Evolutionary conservation across 768 basidiomycete genomes (phyloP).

Genomic region (Trametes elegans): DNA sequence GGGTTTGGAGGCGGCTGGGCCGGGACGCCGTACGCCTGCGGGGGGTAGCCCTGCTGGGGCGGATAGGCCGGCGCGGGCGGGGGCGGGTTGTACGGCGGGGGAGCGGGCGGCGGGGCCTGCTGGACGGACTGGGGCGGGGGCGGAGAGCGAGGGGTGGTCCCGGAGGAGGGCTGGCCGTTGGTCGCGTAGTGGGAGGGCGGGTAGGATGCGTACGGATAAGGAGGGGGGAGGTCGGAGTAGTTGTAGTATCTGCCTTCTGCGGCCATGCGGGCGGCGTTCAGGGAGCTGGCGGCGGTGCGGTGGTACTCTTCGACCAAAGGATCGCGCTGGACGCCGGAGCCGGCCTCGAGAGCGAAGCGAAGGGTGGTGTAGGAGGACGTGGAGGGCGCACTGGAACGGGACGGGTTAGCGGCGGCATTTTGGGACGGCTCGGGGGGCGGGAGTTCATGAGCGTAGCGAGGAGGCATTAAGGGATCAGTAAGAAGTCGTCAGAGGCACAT

Average conservation of each 20-base stretch:
- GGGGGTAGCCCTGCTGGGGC: conserved; percentile 31
- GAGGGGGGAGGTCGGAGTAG: conserved; percentile 36
- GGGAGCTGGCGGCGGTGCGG: conserved; percentile 1
- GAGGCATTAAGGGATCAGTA: conserved; percentile 14
- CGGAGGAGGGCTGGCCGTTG: conserved; percentile 28
- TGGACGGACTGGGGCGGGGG: conserved; percentile 18
- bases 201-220: conserved; percentile 54
- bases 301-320: background rate
- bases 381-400: conserved; percentile 10
- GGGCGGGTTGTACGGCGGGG: conserved; percentile 29
- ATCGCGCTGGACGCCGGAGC: conserved; percentile 3
- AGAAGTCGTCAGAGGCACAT: conserved; percentile 5
- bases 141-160: conserved; percentile 25
- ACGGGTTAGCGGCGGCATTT: conserved; percentile 13
- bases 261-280: conserved; percentile 37
- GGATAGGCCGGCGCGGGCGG: conserved; percentile 29
- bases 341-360: conserved; percentile 19
- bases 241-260: conserved; percentile 57
- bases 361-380: conserved; percentile 20
- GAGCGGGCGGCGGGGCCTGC: conserved; percentile 24
- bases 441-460: conserved; percentile 16
- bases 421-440: background rate
- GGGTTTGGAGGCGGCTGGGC: conserved; percentile 24
- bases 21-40: conserved; percentile 28
- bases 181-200: conserved; percentile 18